Percentiles rank a stretch among this genome's conserved stretches.
Evolutionary conservation across 169 alveolate species (phyloP).

Genomic region (Plasmodium inui): DNA sequence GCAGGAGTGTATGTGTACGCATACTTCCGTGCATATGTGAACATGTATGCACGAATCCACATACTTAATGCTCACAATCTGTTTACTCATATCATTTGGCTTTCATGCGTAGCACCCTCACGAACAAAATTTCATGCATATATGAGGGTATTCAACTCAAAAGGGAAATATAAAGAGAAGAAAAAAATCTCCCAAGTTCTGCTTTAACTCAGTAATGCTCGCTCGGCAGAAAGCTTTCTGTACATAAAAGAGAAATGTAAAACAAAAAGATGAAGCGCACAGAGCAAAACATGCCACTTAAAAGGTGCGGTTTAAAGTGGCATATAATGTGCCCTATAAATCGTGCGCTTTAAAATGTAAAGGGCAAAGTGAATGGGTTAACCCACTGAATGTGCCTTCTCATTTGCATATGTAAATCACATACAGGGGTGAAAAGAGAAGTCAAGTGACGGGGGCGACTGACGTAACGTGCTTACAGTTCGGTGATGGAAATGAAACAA

Average conservation of each 20-base stretch:
- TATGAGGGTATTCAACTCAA: conserved; percentile 10
- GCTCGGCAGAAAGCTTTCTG: neutral
- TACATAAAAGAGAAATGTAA: neutral
- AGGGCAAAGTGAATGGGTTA: neutral
- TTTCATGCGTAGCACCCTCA: neutral
- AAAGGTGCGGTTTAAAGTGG: neutral
- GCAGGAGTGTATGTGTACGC: neutral
- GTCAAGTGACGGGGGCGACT: neutral
- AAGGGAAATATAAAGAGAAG: neutral
- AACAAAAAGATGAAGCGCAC: neutral
- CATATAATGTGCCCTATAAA: neutral
- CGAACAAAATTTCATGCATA: neutral
- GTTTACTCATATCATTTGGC: neutral
- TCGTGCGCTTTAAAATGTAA: neutral
- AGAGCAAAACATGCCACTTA: neutral
- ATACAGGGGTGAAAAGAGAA: neutral
- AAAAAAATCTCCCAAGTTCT: neutral
- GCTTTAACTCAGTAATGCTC: conserved; percentile 11
- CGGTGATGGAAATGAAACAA: neutral
- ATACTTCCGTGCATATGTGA: neutral
- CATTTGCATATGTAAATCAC: neutral
- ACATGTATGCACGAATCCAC: conserved; percentile 4
- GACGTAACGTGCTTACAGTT: neutral
- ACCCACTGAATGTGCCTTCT: neutral
- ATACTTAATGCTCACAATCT: neutral